Conservation (phyloP, 1,284 basidiomycete genomes). For the Leccinum pallidistipes region DNA sequence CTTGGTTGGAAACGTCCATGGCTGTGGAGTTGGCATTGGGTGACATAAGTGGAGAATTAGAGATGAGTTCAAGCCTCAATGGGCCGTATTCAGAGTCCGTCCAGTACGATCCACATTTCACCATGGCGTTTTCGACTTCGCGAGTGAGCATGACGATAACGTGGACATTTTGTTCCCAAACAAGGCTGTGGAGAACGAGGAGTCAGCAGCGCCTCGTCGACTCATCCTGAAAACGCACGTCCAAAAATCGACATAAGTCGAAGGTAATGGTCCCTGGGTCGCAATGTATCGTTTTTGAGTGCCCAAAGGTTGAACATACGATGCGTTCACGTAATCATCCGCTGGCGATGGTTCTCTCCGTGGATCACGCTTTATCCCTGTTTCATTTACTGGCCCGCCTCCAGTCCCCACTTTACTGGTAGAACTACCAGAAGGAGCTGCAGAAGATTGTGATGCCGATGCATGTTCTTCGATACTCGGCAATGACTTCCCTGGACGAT, state of each 20-base stretch:
- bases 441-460: slow-evolving; percentile 4
- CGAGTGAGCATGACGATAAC: slow-evolving; percentile 90
- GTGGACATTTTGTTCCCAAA: slow-evolving; percentile 80
- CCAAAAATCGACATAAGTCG: slow-evolving; percentile 95
- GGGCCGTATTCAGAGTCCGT: slow-evolving; percentile 70
- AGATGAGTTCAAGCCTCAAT: slow-evolving; percentile 62
- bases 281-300: slow-evolving; percentile 88
- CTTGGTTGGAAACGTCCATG: slow-evolving; percentile 23
- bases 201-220: slow-evolving; percentile 12
- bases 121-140: slow-evolving; percentile 84
- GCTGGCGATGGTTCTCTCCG: slow-evolving; percentile 35
- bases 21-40: slow-evolving; percentile 9
- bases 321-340: slow-evolving; percentile 94
- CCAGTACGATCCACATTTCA: slow-evolving; percentile 96
- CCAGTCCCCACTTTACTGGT: neutral
- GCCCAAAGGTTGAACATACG: slow-evolving; percentile 83
- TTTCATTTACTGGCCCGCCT: neutral
- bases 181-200: slow-evolving; percentile 48
- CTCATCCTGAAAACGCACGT: slow-evolving; percentile 58
- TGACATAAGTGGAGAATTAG: slow-evolving; percentile 49
- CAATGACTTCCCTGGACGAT: slow-evolving; percentile 10
- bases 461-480: slow-evolving; percentile 23
- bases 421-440: neutral
- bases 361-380: neutral
- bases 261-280: slow-evolving; percentile 91